Evolutionary conservation across 148 eudicot genomes (phyloP).

Genomic region (Oxyria digyna): DNA sequence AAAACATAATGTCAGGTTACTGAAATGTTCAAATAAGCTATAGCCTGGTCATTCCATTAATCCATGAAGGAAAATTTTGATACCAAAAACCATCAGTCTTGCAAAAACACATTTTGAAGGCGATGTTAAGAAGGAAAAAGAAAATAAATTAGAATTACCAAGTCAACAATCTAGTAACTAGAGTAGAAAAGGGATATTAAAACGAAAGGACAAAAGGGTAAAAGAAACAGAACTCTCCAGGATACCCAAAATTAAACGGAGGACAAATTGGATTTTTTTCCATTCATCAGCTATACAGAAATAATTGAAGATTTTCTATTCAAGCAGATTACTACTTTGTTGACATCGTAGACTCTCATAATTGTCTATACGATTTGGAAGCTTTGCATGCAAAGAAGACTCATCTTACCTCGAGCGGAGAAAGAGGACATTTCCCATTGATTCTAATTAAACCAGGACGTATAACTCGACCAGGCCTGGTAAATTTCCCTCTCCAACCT

Average conservation of each 20-base stretch:
- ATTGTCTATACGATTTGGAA: background rate
- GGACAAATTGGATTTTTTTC: background rate
- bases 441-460: slow-evolving; percentile 84
- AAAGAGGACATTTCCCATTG: slow-evolving; percentile 89
- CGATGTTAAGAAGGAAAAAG: background rate
- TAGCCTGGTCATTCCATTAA: background rate
- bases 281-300: background rate
- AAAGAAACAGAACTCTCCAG: background rate
- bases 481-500: slow-evolving; percentile 98
- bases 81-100: background rate
- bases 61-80: background rate
- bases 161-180: background rate
- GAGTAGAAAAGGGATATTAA: background rate
- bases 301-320: background rate
- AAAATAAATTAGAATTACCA: background rate
- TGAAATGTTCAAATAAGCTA: background rate
- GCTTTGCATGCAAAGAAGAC: background rate
- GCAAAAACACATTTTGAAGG: background rate
- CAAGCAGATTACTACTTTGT: background rate
- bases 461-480: slow-evolving; percentile 80
- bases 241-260: background rate
- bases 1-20: background rate
- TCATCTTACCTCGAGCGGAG: slow-evolving; percentile 82
- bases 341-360: background rate
- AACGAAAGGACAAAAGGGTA: background rate